Evolutionary conservation across 2,329 filamentous ascomycete genomes (phyloP).

Genomic region (Claviceps pazoutovae): DNA sequence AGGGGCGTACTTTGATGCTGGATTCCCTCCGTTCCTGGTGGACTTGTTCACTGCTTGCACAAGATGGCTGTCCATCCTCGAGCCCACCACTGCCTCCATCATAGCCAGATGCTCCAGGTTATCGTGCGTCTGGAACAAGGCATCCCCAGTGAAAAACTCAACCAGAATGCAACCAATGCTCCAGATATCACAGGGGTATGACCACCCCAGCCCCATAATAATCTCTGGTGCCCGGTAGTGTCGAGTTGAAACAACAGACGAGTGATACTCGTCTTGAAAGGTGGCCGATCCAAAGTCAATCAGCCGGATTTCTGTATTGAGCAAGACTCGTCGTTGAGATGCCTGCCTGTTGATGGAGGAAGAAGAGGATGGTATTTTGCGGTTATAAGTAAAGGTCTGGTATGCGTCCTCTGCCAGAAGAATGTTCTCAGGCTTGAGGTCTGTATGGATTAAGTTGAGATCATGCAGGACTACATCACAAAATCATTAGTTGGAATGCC

Average conservation of each 20-base stretch:
- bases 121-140: slow-evolving; percentile 58
- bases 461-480: slow-evolving; percentile 66
- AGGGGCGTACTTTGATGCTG: slow-evolving; percentile 45
- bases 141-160: slow-evolving; percentile 58
- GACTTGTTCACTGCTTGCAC: slow-evolving; percentile 34
- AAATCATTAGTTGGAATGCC: not conserved
- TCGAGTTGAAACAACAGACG: slow-evolving; percentile 55
- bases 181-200: slow-evolving; percentile 60
- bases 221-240: slow-evolving; percentile 60
- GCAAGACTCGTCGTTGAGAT: slow-evolving; percentile 47
- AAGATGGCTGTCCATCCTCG: slow-evolving; percentile 43
- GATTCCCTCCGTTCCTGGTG: slow-evolving; percentile 41
- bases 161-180: slow-evolving; percentile 61
- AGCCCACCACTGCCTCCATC: slow-evolving; percentile 56
- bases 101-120: slow-evolving; percentile 62
- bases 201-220: slow-evolving; percentile 57
- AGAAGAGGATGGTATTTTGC: slow-evolving; percentile 55
- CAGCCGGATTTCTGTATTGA: slow-evolving; percentile 55
- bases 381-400: slow-evolving; percentile 58
- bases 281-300: slow-evolving; percentile 62
- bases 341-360: slow-evolving; percentile 45
- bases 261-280: slow-evolving; percentile 61
- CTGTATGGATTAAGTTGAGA: slow-evolving; percentile 90
- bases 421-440: slow-evolving; percentile 59
- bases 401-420: slow-evolving; percentile 51